Percentiles rank a stretch among this genome's conserved stretches.
Evolutionary conservation across 768 basidiomycete genomes (phyloP).

Genomic region (Termitomyces sp.): DNA sequence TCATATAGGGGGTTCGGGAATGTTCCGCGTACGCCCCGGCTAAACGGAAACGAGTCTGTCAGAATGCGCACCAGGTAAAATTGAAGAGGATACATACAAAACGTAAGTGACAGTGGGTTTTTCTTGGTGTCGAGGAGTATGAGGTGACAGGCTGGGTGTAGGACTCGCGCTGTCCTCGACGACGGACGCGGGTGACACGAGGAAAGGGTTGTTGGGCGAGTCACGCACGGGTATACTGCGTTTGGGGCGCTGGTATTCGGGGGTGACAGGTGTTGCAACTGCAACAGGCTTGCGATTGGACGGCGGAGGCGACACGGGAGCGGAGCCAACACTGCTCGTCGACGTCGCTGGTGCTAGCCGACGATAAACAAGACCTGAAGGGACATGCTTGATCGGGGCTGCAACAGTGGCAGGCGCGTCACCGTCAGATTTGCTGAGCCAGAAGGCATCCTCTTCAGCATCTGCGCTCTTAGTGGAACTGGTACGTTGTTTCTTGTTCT

Average conservation of each 20-base stretch:
- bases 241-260: slow-evolving; percentile 20
- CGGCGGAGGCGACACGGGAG: slow-evolving; percentile 62
- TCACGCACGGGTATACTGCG: slow-evolving; percentile 36
- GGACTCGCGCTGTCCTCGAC: slow-evolving; percentile 26
- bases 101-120: slow-evolving; percentile 65
- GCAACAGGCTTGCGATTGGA: slow-evolving; percentile 41
- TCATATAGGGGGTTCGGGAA: slow-evolving; percentile 63
- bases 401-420: slow-evolving; percentile 5
- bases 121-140: slow-evolving; percentile 36
- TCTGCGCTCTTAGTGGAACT: slow-evolving; percentile 26
- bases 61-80: neutral
- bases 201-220: slow-evolving; percentile 70
- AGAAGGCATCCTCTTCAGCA: slow-evolving; percentile 48
- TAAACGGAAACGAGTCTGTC: slow-evolving; percentile 19
- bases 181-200: slow-evolving; percentile 30
- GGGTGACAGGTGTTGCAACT: slow-evolving; percentile 35
- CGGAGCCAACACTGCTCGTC: slow-evolving; percentile 18
- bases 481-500: slow-evolving; percentile 34
- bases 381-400: slow-evolving; percentile 12
- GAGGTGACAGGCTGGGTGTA: slow-evolving; percentile 24
- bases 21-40: slow-evolving; percentile 60
- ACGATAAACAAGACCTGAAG: slow-evolving; percentile 29
- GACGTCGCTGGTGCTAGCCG: slow-evolving; percentile 15
- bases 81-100: slow-evolving; percentile 44
- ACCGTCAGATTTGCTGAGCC: slow-evolving; percentile 28